Conservation (phyloP, 2,329 filamentous ascomycete species). For the Ascomycota sp. region DNA sequence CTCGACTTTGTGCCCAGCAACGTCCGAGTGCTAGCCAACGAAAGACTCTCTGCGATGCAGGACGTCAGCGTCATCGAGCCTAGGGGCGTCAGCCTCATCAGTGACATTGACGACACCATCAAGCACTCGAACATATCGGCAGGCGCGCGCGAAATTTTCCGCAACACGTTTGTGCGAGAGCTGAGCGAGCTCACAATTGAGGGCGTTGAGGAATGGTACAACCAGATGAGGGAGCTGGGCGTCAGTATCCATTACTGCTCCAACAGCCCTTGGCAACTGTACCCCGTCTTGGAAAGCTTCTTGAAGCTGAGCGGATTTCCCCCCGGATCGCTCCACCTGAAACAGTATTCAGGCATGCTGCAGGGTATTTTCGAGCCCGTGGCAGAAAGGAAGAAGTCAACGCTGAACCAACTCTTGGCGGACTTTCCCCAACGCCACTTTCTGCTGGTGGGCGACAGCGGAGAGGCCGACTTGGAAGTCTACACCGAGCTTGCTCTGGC, state of each 20-base stretch:
- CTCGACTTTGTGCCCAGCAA: slow-evolving; percentile 81
- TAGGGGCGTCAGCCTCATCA: slow-evolving; percentile 72
- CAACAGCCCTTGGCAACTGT: slow-evolving; percentile 98
- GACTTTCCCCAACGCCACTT: slow-evolving; percentile 85
- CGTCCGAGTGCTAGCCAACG: slow-evolving; percentile 66
- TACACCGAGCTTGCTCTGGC: slow-evolving; percentile 82
- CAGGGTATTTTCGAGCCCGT: slow-evolving; percentile 97
- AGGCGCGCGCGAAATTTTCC: slow-evolving; percentile 82
- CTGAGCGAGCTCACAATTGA: slow-evolving; percentile 60
- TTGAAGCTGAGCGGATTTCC: slow-evolving; percentile 65
- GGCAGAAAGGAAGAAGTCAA: slow-evolving; percentile 77
- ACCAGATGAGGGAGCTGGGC: slow-evolving; percentile 49
- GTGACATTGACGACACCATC: slow-evolving; percentile 92
- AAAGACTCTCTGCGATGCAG: slow-evolving; percentile 61
- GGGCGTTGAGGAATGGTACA: slow-evolving; percentile 82
- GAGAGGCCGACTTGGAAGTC: slow-evolving; percentile 88
- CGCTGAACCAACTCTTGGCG: slow-evolving; percentile 59
- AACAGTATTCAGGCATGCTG: slow-evolving; percentile 90
- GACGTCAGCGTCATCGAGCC: slow-evolving; percentile 57
- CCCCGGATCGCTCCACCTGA: slow-evolving; percentile 75
- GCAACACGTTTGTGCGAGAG: slow-evolving; percentile 84
- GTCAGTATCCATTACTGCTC: slow-evolving; percentile 91
- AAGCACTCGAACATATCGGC: slow-evolving; percentile 80
- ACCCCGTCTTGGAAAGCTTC: slow-evolving; percentile 66
- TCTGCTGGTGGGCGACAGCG: slow-evolving; percentile 80